Evolutionary conservation across 1,284 basidiomycete genomes (phyloP).

Genomic region (Sphaerobolus stellatus): DNA sequence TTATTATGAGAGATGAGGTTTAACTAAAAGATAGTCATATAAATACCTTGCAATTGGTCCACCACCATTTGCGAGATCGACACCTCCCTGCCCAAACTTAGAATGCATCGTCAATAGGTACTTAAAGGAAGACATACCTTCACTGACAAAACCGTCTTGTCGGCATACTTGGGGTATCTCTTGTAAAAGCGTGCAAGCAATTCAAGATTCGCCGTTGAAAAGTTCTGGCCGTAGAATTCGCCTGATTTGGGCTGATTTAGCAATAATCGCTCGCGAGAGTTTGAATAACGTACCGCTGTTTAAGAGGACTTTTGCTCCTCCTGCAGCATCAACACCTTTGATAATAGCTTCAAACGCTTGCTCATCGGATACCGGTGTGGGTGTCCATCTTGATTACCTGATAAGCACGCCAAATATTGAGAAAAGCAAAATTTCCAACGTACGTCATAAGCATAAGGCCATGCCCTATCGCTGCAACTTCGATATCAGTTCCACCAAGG

Average conservation of each 20-base stretch:
- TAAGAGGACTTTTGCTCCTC: slow-evolving; percentile 46
- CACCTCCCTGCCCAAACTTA: no score
- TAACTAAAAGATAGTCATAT: no score
- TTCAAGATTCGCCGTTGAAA: slow-evolving; percentile 40
- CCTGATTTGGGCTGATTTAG: slow-evolving; percentile 23
- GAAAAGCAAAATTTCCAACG: slow-evolving; percentile 18
- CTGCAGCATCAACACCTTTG: slow-evolving; percentile 54
- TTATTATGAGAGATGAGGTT: no score
- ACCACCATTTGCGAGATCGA: no score
- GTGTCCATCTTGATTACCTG: slow-evolving; percentile 31
- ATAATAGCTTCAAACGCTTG: slow-evolving; percentile 62
- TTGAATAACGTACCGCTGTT: slow-evolving; percentile 41
- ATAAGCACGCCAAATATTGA: neutral
- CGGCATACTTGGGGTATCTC: slow-evolving; percentile 52
- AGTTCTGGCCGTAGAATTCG: slow-evolving; percentile 43
- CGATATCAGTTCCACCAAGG: slow-evolving; percentile 15
- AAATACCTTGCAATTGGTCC: no score
- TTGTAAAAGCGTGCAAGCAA: slow-evolving; percentile 45
- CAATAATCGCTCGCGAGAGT: neutral
- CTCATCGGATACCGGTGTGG: slow-evolving; percentile 48
- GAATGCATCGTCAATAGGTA: no score
- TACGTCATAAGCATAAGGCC: slow-evolving; percentile 59
- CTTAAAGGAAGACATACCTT: slow-evolving; percentile 29
- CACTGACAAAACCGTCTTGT: slow-evolving; percentile 49
- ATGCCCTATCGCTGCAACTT: slow-evolving; percentile 28